A percentile compares a stretch with the other conserved stretches of the same genome.
Conservation (phyloP, 2,329 filamentous ascomycete species). For the Pyrenochaeta sp. region DNA sequence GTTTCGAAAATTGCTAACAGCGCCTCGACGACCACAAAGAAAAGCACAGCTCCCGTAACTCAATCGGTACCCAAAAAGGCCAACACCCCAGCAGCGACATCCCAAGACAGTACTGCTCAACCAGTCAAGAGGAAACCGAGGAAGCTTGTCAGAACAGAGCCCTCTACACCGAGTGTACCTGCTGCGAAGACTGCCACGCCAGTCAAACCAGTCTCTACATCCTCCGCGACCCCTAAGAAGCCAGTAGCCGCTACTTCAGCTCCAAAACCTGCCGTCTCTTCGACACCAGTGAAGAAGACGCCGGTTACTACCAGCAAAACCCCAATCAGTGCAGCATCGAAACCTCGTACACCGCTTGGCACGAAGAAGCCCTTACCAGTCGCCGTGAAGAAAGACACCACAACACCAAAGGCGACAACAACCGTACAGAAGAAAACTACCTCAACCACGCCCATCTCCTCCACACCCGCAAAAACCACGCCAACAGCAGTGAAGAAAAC, state of each 20-base stretch:
- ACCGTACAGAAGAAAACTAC: conserved; percentile 9
- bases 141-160: too few species aligned
- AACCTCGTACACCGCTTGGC: conserved; percentile 25
- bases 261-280: conserved; percentile 29
- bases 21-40: conserved; percentile 20
- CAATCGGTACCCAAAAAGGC: conserved; percentile 30
- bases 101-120: too few species aligned
- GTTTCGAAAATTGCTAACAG: conserved; percentile 36
- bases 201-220: conserved; percentile 19
- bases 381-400: conserved; percentile 7
- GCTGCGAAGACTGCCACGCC: conserved; percentile 17
- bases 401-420: conserved; percentile 17
- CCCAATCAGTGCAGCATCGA: conserved; percentile 19
- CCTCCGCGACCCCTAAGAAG: conserved; percentile 32
- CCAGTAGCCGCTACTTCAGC: conserved; percentile 17
- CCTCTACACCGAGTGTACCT: conserved; percentile 11
- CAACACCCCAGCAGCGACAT: conserved; percentile 14
- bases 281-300: conserved; percentile 23
- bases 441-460: conserved; percentile 11
- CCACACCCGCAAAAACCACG: conserved; percentile 21
- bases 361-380: conserved; percentile 28
- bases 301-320: conserved; percentile 28
- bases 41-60: conserved; percentile 32
- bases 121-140: too few species aligned
- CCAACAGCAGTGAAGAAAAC: conserved; percentile 33